Conservation (phyloP, 2,329 filamentous ascomycete species). For the Samsoniella hepiali region DNA sequence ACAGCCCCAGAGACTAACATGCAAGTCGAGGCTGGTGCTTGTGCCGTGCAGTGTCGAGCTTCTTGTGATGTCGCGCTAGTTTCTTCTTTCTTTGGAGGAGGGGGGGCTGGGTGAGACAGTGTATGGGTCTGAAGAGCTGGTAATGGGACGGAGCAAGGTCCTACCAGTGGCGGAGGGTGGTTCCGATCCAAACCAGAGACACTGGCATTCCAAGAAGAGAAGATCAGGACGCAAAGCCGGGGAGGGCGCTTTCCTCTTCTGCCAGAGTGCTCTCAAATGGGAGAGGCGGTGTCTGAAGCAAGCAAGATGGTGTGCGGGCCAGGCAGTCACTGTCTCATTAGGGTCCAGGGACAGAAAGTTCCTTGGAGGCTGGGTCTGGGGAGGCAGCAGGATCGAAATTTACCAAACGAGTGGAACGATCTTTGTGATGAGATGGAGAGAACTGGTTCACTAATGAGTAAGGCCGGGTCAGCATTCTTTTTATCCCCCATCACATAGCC, state of each 20-base stretch:
- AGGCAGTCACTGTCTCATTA: constrained; percentile 15
- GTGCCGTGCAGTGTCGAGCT: constrained; percentile 30
- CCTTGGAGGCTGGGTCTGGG: constrained; percentile 2
- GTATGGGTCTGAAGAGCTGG: constrained; percentile 28
- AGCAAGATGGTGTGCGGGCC: constrained; percentile 14
- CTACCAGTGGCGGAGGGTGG: constrained; percentile 32
- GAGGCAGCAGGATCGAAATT: not conserved
- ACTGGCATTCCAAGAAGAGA: constrained; percentile 38
- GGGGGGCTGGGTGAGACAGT: constrained; percentile 36
- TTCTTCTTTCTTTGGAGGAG: constrained; percentile 32
- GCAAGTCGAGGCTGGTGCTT: constrained; percentile 30
- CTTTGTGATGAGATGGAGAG: constrained; percentile 1
- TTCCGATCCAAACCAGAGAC: constrained; percentile 37
- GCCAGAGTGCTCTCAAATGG: constrained; percentile 15
- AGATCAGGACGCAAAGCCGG: constrained; percentile 20
- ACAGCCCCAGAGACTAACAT: constrained; percentile 30
- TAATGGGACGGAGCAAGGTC: constrained; percentile 33
- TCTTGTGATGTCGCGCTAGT: constrained; percentile 33
- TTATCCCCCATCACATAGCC: not conserved
- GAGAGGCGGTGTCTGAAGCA: constrained; percentile 18
- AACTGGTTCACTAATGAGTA: not conserved
- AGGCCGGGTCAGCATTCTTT: constrained; percentile 19
- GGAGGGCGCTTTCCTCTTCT: constrained; percentile 18
- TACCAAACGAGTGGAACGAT: not conserved
- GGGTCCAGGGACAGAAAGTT: constrained; percentile 12